Conservation (phyloP, 2,329 filamentous ascomycete genomes). For the Calonectria pseudoreteaudii region DNA sequence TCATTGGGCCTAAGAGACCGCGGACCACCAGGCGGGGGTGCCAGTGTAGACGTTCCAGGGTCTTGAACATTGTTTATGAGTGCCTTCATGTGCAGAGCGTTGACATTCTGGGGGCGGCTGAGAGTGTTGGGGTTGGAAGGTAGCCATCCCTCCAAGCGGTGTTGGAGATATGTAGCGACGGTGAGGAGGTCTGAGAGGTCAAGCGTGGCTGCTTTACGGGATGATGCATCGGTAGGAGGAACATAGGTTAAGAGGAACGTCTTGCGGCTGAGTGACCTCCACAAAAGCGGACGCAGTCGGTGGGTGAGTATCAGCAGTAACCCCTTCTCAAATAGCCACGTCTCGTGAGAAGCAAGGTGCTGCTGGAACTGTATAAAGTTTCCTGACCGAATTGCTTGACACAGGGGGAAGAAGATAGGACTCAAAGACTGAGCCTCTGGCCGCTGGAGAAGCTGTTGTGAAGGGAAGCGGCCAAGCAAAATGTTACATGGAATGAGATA, state of each 20-base stretch:
- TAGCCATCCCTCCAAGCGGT: constrained; percentile 69
- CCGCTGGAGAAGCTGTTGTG: constrained; percentile 71
- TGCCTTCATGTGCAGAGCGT: constrained; percentile 63
- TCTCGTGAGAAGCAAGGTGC: constrained; percentile 71
- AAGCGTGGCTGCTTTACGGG: constrained; percentile 77
- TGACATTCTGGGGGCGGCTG: constrained; percentile 57
- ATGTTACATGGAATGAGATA: constrained; percentile 88
- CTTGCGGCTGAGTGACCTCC: constrained; percentile 83
- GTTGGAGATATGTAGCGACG: constrained; percentile 75
- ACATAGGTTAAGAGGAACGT: constrained; percentile 83
- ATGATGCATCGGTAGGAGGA: constrained; percentile 67
- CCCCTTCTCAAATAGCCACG: constrained; percentile 82
- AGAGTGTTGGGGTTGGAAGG: constrained; percentile 50
- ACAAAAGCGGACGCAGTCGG: constrained; percentile 83
- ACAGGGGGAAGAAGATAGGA: constrained; percentile 79
- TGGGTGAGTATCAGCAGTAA: constrained; percentile 81
- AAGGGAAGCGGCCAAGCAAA: constrained; percentile 86
- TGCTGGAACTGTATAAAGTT: constrained; percentile 80
- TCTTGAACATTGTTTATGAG: constrained; percentile 59
- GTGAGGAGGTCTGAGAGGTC: constrained; percentile 76
- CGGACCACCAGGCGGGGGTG: constrained; percentile 59
- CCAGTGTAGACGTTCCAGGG: constrained; percentile 55
- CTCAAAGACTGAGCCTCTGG: constrained; percentile 72
- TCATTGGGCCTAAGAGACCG: constrained; percentile 66
- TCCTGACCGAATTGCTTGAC: constrained; percentile 76